Base-by-base conservation (phyloP, 225 moss, liverwort and hornwort genomes). In the Physcomitrium patens region DNA sequence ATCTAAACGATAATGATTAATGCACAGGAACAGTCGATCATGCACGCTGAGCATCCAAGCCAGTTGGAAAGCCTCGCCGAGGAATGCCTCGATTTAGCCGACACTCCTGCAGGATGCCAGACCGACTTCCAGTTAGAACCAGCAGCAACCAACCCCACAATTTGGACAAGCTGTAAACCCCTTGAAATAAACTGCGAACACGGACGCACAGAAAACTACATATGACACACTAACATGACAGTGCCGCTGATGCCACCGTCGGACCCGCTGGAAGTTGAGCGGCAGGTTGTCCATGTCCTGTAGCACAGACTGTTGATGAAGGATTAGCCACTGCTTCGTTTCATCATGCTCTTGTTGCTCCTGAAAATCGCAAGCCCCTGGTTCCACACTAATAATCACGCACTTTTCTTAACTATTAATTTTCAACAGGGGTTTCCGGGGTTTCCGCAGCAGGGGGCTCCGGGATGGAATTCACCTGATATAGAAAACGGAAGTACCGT, bases 381-480 rank as follows among this genome's bases (percentile, higher is more conserved):
- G 31, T 37, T 37, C 31, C 31, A 37, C 31, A 37, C 31, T 37
- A 4, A 37, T 37, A 37, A 37, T 37, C 31, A 37, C 2, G 2
- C 31, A 4, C 31, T 37, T 37, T 7, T 37, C 31, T 7, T 4
- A 4, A n/a, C n/a, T n/a, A n/a, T n/a, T n/a, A n/a, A n/a, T n/a
- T n/a, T n/a, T n/a, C n/a, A n/a, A n/a, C n/a, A n/a, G n/a, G n/a
- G n/a, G n/a, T n/a, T n/a, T n/a, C n/a, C n/a, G n/a, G 24, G 24
- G 24, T 24, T 24, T 24, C 24, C 24, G 24, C 24, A 24, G 24
- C 24, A 24, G 3, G 9, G 56, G 37, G 51, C 4, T 65, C 78
- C 54, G 78, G 60, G 70, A 70, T 70, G 74, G 65, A 48, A 53
- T 22, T n/a, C 11, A 8, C 63, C 20, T 47, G 20, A 47, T 68